These are phyloP conservation scores for Nidula microcarpa DNA, from an alignment of 768 basidiomycete genomes.

Conservation along the genomic window DNA sequence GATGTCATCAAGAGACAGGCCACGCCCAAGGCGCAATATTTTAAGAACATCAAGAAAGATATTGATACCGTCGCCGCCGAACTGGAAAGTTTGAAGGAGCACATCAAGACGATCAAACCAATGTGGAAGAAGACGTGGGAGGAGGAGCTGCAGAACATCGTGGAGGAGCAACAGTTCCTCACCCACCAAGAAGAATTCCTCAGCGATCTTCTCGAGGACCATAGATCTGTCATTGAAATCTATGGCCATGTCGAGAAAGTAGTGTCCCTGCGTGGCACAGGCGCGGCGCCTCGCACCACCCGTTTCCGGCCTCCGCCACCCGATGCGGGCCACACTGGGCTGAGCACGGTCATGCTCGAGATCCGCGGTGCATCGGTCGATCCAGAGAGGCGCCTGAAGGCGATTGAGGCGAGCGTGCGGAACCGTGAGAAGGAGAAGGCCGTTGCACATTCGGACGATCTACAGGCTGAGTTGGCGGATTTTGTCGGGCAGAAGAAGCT, in stretches of 20 bases:
- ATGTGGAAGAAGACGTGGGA: constrained; percentile 99
- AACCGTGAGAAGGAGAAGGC: constrained; percentile 68
- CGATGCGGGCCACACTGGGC: constrained; percentile 65
- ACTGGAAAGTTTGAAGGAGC: constrained; percentile 74
- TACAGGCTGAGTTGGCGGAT: constrained; percentile 78
- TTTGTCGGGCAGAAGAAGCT: constrained; percentile 88
- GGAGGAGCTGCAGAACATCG: constrained; percentile 91
- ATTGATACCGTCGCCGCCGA: constrained; percentile 63
- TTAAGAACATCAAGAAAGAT: constrained; percentile 72
- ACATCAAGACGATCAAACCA: constrained; percentile 86
- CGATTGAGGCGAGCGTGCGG: constrained; percentile 88
- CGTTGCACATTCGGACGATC: constrained; percentile 71
- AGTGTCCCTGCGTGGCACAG: constrained; percentile 60
- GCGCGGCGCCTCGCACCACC: constrained; percentile 25
- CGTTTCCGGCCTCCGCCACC: constrained; percentile 56
- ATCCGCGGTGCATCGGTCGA: constrained; percentile 82
- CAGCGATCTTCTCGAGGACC: constrained; percentile 84
- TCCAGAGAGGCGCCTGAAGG: constrained; percentile 81
- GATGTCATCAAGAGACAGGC: constrained; percentile 89
- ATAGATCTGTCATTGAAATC: constrained; percentile 86
- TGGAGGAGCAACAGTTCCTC: constrained; percentile 95
- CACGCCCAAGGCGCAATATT: constrained; percentile 70
- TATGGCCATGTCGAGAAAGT: constrained; percentile 90
- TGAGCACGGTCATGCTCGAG: constrained; percentile 85
- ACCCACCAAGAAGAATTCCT: constrained; percentile 91